phyloP scores from a whole-genome alignment of 768 basidiomycete species.

The Trametes gibbosa region DNA sequence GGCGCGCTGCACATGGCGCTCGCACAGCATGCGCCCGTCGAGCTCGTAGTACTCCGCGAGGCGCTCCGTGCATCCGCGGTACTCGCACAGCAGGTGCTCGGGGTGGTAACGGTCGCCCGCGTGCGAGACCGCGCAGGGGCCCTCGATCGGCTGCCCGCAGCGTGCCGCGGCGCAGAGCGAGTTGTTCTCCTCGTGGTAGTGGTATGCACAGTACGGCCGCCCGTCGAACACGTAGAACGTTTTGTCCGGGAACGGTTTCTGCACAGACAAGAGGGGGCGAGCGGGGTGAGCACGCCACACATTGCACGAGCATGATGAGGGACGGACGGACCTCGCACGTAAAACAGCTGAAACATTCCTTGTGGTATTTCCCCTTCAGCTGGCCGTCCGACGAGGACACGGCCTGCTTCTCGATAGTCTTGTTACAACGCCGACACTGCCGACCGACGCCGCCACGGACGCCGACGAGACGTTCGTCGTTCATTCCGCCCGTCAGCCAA shows the following conservation, averaged over 20 bases:
- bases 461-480: neutral
- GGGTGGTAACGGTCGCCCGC: conserved; percentile 82
- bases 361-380: conserved; percentile 93
- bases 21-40: conserved; percentile 82
- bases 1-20: conserved; percentile 59
- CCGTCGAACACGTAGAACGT: conserved; percentile 90
- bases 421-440: conserved; percentile 85
- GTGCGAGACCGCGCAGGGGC: conserved; percentile 87
- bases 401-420: conserved; percentile 87
- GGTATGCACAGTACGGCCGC: conserved; percentile 87
- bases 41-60: conserved; percentile 89
- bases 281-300: neutral
- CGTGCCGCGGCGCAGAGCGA: conserved; percentile 77
- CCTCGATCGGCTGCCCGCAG: conserved; percentile 91
- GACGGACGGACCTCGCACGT: conserved; percentile 62
- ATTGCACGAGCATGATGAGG: neutral
- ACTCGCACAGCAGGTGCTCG: conserved; percentile 84
- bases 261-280: conserved; percentile 4
- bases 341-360: conserved; percentile 86
- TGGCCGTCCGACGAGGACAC: conserved; percentile 92
- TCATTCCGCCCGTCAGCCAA: conserved; percentile 5
- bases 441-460: too few relatives aligned
- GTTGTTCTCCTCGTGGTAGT: conserved; percentile 90
- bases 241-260: conserved; percentile 90
- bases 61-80: conserved; percentile 51